Base-by-base conservation (phyloP, 2,329 filamentous ascomycete genomes). In the Alternaria novae-zelandiae region DNA sequence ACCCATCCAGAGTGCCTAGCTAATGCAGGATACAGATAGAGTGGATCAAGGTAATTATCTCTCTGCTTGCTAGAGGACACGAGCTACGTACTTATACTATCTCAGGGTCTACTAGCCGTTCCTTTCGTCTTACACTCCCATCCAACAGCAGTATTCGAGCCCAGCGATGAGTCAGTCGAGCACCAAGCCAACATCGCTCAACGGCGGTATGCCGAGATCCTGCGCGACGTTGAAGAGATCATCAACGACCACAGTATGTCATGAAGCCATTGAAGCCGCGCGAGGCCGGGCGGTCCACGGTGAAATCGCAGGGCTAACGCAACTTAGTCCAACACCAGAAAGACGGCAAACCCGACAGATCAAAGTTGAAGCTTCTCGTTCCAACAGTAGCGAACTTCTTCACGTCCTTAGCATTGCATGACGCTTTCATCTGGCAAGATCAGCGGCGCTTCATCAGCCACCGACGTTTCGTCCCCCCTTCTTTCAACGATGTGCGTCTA, bases 121-220 rank as follows among this genome's bases (percentile, higher is more conserved):
- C 96, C 96, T 0, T 99, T 99, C 78, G 95, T 99, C 43, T 88
- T 99, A 57, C 94, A 97, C 79, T 97, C 95, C 1, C 94, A 98
- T 78, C 96, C 96, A 4, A 96, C 93, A 1, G 93, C 93, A 20
- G 88, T 94, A 45, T 94, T 95, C 74, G 90, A 94, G 68, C 85
- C 87, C 60, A 86, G 89, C 71, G 88, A 88, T 64, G 84, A 87
- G 58, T 87, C 85, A 59, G 87, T 95, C 54, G 83, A 86, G 47
- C 86, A 90, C 61, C 94, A 95, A 84, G 92, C 92, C 5, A 87
- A 88, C 61, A 90, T 92, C 75, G 92, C 95, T 25, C 93, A 96
- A 76, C 86, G 91, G 60, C 89, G 96, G 66, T 99, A 98, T 82
- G 92, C 92, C 51, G 95, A 99, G 80, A 97, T 98, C 74, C 93